Percentiles rank a stretch among this genome's conserved stretches.
These are phyloP conservation scores for Hypoxylon sp. DNA, from an alignment of 2,329 filamentous ascomycete species.

Conservation along the genomic window DNA sequence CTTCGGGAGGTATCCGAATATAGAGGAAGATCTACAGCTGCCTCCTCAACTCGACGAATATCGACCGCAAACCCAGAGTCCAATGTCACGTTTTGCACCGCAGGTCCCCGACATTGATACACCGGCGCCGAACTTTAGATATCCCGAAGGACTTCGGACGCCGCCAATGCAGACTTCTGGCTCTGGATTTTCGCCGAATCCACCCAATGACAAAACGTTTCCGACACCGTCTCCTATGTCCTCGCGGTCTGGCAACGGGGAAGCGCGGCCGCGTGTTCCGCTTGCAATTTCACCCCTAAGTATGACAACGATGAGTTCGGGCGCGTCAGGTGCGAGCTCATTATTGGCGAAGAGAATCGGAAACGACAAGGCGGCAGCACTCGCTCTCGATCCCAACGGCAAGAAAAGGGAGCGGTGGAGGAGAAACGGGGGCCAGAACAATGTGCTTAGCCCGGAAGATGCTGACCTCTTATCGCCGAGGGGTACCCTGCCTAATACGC, in stretches of 20 bases:
- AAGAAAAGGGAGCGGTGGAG: constrained; percentile 47
- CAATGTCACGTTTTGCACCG: constrained; percentile 22
- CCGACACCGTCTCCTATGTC: constrained; percentile 39
- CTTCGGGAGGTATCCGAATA: neutral
- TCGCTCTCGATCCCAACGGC: constrained; percentile 53
- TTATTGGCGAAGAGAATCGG: constrained; percentile 67
- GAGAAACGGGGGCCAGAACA: constrained; percentile 33
- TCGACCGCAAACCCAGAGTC: constrained; percentile 18
- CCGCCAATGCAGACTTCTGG: constrained; percentile 39
- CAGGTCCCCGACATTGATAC: constrained; percentile 16
- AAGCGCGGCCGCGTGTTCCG: constrained; percentile 37
- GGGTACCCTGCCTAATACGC: constrained; percentile 58
- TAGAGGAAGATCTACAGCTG: constrained; percentile 2
- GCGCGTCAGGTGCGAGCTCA: constrained; percentile 54
- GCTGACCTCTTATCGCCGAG: constrained; percentile 38
- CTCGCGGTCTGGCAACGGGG: constrained; percentile 28
- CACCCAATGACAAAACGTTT: constrained; percentile 38
- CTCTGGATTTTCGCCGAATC: constrained; percentile 47
- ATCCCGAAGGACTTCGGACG: constrained; percentile 30
- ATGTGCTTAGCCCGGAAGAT: constrained; percentile 42
- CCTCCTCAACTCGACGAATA: constrained; percentile 19
- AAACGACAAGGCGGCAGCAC: constrained; percentile 60
- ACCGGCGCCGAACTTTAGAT: neutral
- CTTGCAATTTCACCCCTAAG: constrained; percentile 45
- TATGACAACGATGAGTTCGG: constrained; percentile 47